Evolutionary conservation across 345 rosid species (phyloP), one percentile per base, ranked within the genome.

Genomic region (Euphorbia peplus): DNA sequence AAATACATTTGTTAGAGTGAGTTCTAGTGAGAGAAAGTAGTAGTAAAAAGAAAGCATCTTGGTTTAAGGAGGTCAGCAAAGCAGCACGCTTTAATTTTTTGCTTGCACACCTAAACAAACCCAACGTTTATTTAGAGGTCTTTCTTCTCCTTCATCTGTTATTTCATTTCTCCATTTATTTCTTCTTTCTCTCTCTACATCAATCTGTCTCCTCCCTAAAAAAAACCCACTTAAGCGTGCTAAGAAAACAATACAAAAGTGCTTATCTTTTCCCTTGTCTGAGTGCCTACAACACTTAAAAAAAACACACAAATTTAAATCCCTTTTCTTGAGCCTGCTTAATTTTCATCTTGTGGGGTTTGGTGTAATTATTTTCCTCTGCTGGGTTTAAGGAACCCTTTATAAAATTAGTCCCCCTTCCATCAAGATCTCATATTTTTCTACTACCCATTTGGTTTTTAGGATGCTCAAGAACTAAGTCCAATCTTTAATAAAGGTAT

Each of bases 81-180:
- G 57, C 21, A 67, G 81, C 76, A 71, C 74, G 76, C 88, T 79
- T n/a, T n/a, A n/a, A n/a, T n/a, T n/a, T n/a, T 7, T 86, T 88
- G 86, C 90, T 84, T 84, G 81, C 67, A 71, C 73, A 76, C 63
- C 79, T 75, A 50, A 78, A 68, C 88, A 44, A 83, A 77, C 78
- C 88, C 61, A 70, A 58, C 73, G 71, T 69, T 82, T 65, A 70
- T 63, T 69, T 64, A 39, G 75, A 69, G 67, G 18, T 39, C 32
- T 18, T 60, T 22, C 9, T 30, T 19, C 22, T 21, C 63, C 26
- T 62, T 30, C 19, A 58, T 46, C 35, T 10, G 30, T 75, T 59
- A 11, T 70, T 59, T 51, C 71, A 24, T 21, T 59, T 66, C 62
- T 26, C 16, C 14, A 39, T 24, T 15, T 30, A 19, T 25, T 24